Percentiles rank a stretch among this genome's conserved stretches.
Evolutionary conservation across 106 monocot genomes (phyloP).

Genomic region (Dendrobium catenatum): DNA sequence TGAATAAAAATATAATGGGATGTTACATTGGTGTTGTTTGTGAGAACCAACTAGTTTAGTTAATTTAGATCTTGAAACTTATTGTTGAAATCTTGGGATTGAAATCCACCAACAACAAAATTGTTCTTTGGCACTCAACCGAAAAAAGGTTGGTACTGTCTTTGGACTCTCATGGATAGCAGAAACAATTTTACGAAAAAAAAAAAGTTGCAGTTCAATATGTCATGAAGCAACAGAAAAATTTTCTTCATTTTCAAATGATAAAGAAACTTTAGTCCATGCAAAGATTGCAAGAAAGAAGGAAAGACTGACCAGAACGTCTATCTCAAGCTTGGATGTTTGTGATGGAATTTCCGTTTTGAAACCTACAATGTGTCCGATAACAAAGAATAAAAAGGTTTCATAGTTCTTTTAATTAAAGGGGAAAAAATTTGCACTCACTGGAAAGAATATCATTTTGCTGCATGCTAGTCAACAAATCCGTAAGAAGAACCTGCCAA

Average conservation of each 20-base stretch:
- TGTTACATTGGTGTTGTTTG: no score
- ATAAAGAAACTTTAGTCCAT: neutral
- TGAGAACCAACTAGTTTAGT: no score
- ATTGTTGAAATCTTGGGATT: no score
- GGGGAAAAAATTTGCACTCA: neutral
- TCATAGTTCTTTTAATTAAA: neutral
- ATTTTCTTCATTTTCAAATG: neutral
- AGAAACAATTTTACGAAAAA: neutral
- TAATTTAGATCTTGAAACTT: no score
- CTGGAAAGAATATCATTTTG: neutral
- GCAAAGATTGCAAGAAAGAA: neutral
- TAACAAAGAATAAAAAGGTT: neutral
- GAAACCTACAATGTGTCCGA: slow-evolving; percentile 18
- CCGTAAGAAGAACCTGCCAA: slow-evolving; percentile 1
- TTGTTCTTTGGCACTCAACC: neutral
- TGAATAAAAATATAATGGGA: no score
- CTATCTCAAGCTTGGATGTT: slow-evolving; percentile 18
- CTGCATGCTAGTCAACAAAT: neutral
- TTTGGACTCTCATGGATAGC: neutral
- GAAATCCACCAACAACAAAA: neutral
- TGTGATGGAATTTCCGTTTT: slow-evolving; percentile 35
- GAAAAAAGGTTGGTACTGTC: no score
- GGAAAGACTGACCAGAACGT: slow-evolving; percentile 30
- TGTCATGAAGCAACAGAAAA: neutral
- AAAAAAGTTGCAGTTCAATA: neutral